phyloP scores from a whole-genome alignment of 805 yeast genomes.

The Debaryomyces hansenii region DNA sequence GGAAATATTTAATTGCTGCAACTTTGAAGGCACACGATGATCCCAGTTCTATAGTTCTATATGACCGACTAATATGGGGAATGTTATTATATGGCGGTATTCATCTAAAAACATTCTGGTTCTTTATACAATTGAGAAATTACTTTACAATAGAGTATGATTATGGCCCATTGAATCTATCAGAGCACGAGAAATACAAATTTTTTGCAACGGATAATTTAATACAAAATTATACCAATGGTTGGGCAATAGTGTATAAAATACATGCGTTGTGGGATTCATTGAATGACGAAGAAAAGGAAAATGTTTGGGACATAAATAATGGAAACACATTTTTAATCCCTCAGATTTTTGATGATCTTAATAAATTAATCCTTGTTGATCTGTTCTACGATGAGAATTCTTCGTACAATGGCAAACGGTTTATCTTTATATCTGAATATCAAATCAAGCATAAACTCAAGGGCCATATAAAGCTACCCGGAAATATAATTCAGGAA shows the following conservation, averaged over 20 bases:
- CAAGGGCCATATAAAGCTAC: slow-evolving; percentile 14
- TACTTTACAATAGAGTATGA: slow-evolving; percentile 22
- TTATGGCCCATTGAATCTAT: slow-evolving; percentile 21
- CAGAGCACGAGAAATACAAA: slow-evolving; percentile 28
- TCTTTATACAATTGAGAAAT: slow-evolving; percentile 37
- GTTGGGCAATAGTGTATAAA: slow-evolving; percentile 16
- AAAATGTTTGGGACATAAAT: slow-evolving; percentile 14
- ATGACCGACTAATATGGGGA: slow-evolving; percentile 43
- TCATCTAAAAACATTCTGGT: slow-evolving; percentile 42
- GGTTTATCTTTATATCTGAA: slow-evolving; percentile 13
- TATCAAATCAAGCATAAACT: slow-evolving; percentile 15
- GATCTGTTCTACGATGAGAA: slow-evolving; percentile 20
- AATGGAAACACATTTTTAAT: slow-evolving; percentile 14
- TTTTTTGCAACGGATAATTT: slow-evolving; percentile 12
- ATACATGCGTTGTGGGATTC: slow-evolving; percentile 8
- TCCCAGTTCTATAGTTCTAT: slow-evolving; percentile 27
- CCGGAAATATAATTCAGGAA: slow-evolving; percentile 7
- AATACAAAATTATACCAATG: slow-evolving; percentile 12
- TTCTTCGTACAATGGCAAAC: slow-evolving; percentile 9
- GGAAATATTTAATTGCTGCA: slow-evolving; percentile 36
- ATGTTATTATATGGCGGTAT: slow-evolving; percentile 45
- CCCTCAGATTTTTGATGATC: slow-evolving; percentile 21
- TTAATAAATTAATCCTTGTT: slow-evolving; percentile 14
- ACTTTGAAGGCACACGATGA: slow-evolving; percentile 36
- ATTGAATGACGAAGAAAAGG: slow-evolving; percentile 7